A percentile compares a stretch with the other conserved stretches of the same genome.
Conservation (phyloP, 805 yeast genomes). For the Kregervanrija delftensis region DNA sequence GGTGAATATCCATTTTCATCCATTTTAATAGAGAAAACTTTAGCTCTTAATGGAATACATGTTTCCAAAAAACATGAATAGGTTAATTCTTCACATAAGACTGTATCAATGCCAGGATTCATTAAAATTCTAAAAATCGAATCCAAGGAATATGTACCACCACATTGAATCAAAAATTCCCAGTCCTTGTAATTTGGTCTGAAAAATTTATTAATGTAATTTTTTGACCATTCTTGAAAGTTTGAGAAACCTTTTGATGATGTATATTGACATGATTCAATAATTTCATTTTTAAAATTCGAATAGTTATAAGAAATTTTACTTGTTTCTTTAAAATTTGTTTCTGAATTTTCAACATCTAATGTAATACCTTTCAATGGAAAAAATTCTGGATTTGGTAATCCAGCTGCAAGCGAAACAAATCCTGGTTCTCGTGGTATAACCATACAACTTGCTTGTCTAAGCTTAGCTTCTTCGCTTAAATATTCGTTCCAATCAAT, state of each 20-base stretch:
- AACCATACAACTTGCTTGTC: conserved; percentile 25
- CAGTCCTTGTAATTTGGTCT: conserved; percentile 49
- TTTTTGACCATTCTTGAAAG: conserved; percentile 32
- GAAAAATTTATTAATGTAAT: conserved; percentile 38
- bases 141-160: conserved; percentile 91
- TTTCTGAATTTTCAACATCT: conserved; percentile 33
- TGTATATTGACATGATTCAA: conserved; percentile 47
- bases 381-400: conserved; percentile 46
- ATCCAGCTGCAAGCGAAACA: conserved; percentile 50
- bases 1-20: conserved; percentile 78
- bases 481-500: conserved; percentile 21
- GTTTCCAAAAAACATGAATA: conserved; percentile 84
- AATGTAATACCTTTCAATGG: conserved; percentile 32
- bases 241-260: conserved; percentile 41
- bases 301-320: conserved; percentile 20
- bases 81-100: conserved; percentile 74
- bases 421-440: conserved; percentile 23
- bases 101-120: conserved; percentile 65
- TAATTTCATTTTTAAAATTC: conserved; percentile 23
- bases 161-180: conserved; percentile 65
- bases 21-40: conserved; percentile 65
- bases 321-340: conserved; percentile 35
- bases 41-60: conserved; percentile 64
- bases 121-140: conserved; percentile 71
- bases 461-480: conserved; percentile 21